Conservation (phyloP, 1,284 basidiomycete species). For the Heterobasidion parviporum region DNA sequence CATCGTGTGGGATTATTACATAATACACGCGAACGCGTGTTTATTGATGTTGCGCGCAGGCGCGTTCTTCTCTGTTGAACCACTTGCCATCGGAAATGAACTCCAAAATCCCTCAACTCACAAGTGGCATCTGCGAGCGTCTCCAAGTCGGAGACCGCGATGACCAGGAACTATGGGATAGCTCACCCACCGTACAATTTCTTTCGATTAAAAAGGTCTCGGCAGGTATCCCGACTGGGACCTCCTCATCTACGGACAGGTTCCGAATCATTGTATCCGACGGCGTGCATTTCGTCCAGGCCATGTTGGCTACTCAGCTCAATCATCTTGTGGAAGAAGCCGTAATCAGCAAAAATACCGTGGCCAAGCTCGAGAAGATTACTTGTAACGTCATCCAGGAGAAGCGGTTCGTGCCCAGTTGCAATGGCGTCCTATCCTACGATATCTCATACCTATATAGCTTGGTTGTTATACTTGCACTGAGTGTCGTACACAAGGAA, state of each 20-base stretch:
- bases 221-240: not conserved
- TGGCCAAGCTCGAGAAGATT: constrained; percentile 72
- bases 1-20: too few species aligned
- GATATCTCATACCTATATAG: constrained; percentile 28
- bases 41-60: too few species aligned
- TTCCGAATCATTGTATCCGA: constrained; percentile 76
- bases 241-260: constrained; percentile 41
- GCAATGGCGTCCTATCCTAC: not conserved
- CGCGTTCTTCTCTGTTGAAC: not conserved
- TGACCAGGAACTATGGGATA: constrained; percentile 43
- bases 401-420: constrained; percentile 53
- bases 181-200: constrained; percentile 67
- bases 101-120: constrained; percentile 30
- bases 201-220: constrained; percentile 77
- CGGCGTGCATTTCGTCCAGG: constrained; percentile 77
- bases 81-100: not conserved
- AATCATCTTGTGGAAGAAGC: constrained; percentile 71
- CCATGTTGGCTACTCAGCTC: constrained; percentile 93
- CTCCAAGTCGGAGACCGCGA: constrained; percentile 39
- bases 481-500: constrained; percentile 48
- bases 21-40: too few species aligned
- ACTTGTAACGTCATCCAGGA: constrained; percentile 83
- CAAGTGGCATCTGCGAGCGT: constrained; percentile 46
- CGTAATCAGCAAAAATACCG: constrained; percentile 62
- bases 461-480: constrained; percentile 77